These are phyloP conservation scores for Erysiphe pulchra DNA, from an alignment of 2,329 filamentous ascomycete genomes.

Conservation along the genomic window DNA sequence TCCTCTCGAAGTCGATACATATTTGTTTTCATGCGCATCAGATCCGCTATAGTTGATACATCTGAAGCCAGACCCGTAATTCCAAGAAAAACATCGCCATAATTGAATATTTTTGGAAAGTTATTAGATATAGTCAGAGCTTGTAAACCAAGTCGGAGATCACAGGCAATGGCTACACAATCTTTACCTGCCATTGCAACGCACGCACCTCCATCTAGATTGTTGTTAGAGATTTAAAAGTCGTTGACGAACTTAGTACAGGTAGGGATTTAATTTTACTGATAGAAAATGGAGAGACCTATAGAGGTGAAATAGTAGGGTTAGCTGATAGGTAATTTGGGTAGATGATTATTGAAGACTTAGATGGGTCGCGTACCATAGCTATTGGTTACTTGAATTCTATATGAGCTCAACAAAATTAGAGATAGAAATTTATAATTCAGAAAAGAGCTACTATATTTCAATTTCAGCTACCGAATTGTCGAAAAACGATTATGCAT, in stretches of 20 bases:
- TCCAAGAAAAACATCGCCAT: slow-evolving; percentile 84
- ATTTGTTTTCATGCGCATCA: slow-evolving; percentile 99
- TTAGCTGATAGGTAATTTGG: not conserved
- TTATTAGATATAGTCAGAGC: slow-evolving; percentile 95
- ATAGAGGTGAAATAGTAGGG: slow-evolving; percentile 2
- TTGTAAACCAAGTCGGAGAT: slow-evolving; percentile 91
- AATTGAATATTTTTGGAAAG: slow-evolving; percentile 99
- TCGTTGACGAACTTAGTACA: no score
- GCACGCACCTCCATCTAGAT: slow-evolving; percentile 60
- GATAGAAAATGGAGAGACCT: slow-evolving; percentile 89
- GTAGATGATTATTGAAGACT: not conserved
- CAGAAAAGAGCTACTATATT: no score
- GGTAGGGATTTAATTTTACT: slow-evolving; percentile 29
- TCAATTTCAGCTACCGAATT: no score
- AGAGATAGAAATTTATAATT: no score
- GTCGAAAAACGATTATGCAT: no score
- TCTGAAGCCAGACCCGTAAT: slow-evolving; percentile 93
- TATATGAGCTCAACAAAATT: no score
- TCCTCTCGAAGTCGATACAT: slow-evolving; percentile 98
- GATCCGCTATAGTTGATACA: slow-evolving; percentile 77
- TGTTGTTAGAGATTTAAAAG: no score
- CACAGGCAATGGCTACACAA: slow-evolving; percentile 97
- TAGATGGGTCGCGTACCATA: no score
- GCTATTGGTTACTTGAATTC: no score
- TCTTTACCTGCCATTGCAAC: slow-evolving; percentile 99